These are phyloP conservation scores for Cordyceps javanica DNA, from an alignment of 2,329 filamentous ascomycete species.

Conservation along the genomic window DNA sequence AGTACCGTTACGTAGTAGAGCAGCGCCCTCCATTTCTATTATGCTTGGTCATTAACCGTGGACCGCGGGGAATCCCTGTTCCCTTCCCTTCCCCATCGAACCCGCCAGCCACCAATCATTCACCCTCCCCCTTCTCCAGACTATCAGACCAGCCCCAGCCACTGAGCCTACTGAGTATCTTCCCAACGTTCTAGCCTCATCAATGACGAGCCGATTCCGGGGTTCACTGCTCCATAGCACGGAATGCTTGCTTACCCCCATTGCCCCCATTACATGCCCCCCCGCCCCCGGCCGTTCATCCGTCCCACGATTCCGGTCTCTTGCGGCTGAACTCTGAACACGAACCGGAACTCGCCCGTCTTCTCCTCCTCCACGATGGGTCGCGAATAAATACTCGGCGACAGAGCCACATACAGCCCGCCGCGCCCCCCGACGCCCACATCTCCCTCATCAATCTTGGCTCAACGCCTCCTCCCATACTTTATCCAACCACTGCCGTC, in stretches of 20 bases:
- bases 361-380: background rate
- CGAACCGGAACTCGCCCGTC: too few relatives aligned
- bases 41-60: too few relatives aligned
- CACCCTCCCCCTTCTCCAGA: background rate
- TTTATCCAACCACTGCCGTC: background rate
- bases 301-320: background rate
- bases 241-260: background rate
- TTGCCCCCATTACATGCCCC: background rate
- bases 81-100: background rate
- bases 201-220: background rate
- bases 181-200: background rate
- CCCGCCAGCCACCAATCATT: background rate
- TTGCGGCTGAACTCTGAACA: background rate
- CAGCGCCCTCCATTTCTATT: too few relatives aligned
- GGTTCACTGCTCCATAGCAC: background rate
- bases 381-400: background rate
- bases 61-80: background rate
- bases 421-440: background rate
- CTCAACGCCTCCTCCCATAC: background rate
- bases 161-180: too few relatives aligned
- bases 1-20: too few relatives aligned
- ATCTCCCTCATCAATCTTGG: background rate
- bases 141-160: too few relatives aligned
- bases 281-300: too few relatives aligned
- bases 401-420: background rate